These are phyloP conservation scores for Yamadazyma takamatsuzukensis DNA, from an alignment of 805 yeast species.

Conservation along the genomic window DNA sequence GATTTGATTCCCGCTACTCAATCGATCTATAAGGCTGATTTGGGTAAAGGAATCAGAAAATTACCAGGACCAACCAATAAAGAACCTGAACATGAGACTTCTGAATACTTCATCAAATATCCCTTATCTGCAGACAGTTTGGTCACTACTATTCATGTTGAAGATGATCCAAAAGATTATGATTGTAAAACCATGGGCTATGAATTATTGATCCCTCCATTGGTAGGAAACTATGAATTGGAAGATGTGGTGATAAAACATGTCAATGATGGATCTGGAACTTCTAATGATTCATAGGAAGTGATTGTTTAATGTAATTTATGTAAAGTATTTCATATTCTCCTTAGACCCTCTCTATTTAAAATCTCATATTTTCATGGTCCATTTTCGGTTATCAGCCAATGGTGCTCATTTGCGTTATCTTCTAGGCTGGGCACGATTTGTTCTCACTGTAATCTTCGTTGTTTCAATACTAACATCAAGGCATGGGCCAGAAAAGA, in stretches of 20 bases:
- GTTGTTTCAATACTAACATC: background rate
- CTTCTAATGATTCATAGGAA: too few relatives aligned
- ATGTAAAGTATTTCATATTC: too few relatives aligned
- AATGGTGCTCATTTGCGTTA: background rate
- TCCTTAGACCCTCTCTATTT: too few relatives aligned
- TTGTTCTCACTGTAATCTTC: too few relatives aligned
- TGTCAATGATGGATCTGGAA: constrained; percentile 10
- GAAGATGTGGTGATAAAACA: constrained; percentile 33
- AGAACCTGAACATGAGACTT: constrained; percentile 7
- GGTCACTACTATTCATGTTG: constrained; percentile 71
- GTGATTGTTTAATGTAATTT: too few relatives aligned
- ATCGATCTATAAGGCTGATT: constrained; percentile 19
- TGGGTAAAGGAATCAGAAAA: constrained; percentile 4
- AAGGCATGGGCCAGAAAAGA: constrained; percentile 1
- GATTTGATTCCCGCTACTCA: constrained; percentile 54
- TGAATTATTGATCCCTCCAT: constrained; percentile 66
- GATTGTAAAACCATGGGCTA: constrained; percentile 59
- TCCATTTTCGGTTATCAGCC: too few relatives aligned
- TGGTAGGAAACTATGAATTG: constrained; percentile 32
- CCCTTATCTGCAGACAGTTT: constrained; percentile 56
- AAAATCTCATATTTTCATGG: too few relatives aligned
- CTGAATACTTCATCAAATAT: constrained; percentile 42
- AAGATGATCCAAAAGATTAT: constrained; percentile 48
- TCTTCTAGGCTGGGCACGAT: too few relatives aligned
- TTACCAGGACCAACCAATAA: constrained; percentile 10